A percentile compares a stretch with the other conserved stretches of the same genome.
These are phyloP conservation scores for Panellus pusillus DNA, from an alignment of 768 basidiomycete genomes.

Conservation along the genomic window DNA sequence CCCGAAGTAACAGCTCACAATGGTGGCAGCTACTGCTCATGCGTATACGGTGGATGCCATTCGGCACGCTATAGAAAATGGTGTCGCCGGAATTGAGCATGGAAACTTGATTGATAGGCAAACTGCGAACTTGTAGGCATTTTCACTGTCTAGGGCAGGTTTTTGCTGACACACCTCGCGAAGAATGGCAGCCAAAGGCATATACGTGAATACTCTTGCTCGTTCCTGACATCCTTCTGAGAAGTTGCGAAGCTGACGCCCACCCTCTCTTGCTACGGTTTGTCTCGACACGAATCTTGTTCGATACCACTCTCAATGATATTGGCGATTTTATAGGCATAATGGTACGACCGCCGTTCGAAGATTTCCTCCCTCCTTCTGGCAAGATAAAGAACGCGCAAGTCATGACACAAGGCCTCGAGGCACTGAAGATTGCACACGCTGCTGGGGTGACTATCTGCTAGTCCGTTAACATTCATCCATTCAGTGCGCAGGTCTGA, in stretches of 20 bases:
- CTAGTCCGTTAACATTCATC: conserved; percentile 26
- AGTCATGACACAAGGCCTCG: conserved; percentile 41
- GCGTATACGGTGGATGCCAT: conserved; percentile 43
- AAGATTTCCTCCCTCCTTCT: conserved; percentile 38
- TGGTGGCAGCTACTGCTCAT: conserved; percentile 27
- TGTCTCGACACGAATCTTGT: background rate
- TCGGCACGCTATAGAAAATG: conserved; percentile 44
- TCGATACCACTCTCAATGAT: background rate
- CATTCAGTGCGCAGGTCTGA: background rate
- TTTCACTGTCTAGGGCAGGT: background rate
- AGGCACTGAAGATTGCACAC: conserved; percentile 41
- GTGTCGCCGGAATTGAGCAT: conserved; percentile 46
- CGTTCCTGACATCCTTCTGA: background rate
- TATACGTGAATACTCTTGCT: conserved; percentile 28
- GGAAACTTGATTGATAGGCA: conserved; percentile 42
- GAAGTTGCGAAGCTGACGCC: conserved; percentile 32
- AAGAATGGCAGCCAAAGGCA: conserved; percentile 40
- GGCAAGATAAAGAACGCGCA: conserved; percentile 40
- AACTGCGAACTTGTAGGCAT: conserved; percentile 36
- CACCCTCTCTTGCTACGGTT: conserved; percentile 40
- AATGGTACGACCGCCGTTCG: conserved; percentile 42
- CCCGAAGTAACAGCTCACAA: background rate
- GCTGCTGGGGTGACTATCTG: conserved; percentile 41
- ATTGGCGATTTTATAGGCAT: conserved; percentile 22
- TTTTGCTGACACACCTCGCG: background rate